Evolutionary conservation across 306 rosid species (phyloP).

Genomic region (Trifolium subterraneum): DNA sequence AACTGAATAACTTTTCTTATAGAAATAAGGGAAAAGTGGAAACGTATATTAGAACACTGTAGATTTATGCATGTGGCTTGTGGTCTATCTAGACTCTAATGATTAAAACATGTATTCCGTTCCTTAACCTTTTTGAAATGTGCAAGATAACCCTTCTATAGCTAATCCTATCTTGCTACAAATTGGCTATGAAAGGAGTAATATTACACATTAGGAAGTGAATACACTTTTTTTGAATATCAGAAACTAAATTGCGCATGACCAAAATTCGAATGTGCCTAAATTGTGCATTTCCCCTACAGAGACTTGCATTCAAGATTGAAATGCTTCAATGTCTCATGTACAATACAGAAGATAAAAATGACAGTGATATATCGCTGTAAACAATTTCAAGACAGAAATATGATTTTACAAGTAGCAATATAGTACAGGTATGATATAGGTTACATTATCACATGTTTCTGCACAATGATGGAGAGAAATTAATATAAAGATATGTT

Average conservation of each 20-base stretch:
- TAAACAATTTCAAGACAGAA: slow-evolving; percentile 25
- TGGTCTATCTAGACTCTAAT: background rate
- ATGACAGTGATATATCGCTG: slow-evolving; percentile 6
- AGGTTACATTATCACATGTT: background rate
- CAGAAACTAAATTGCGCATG: background rate
- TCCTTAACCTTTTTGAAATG: background rate
- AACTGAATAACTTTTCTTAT: slow-evolving; percentile 22
- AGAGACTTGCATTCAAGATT: slow-evolving; percentile 13
- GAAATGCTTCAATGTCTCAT: slow-evolving; percentile 18
- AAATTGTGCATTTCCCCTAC: background rate
- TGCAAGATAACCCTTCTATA: background rate
- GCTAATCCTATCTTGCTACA: background rate
- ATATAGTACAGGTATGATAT: background rate
- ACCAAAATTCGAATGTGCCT: background rate
- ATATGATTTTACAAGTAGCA: background rate
- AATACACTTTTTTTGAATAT: background rate
- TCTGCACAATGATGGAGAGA: slow-evolving; percentile 3
- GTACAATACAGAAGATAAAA: slow-evolving; percentile 11
- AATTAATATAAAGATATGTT: background rate
- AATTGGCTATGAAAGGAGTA: background rate
- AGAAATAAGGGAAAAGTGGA: background rate
- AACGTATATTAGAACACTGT: background rate
- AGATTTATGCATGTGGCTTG: background rate
- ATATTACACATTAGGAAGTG: background rate
- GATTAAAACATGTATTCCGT: background rate